Evolutionary conservation across 108 stramenopile genomes (phyloP).

Genomic region (Fistulifera solaris): DNA sequence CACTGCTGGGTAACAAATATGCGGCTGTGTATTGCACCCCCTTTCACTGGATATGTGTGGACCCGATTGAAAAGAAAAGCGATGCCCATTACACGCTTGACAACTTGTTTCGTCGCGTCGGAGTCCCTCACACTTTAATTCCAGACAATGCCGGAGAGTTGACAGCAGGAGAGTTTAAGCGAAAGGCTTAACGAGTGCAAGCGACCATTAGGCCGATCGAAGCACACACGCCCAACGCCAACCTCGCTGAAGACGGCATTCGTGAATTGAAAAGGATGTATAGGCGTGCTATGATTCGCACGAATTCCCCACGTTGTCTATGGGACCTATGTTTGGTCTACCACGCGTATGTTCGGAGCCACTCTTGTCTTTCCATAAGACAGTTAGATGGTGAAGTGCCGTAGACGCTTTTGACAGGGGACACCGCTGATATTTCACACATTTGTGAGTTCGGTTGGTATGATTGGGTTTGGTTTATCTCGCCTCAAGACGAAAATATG

Average conservation of each 20-base stretch:
- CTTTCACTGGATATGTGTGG: constrained; percentile 11
- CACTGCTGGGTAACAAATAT: constrained; percentile 13
- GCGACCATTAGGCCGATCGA: constrained; percentile 15
- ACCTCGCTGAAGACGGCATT: constrained; percentile 20
- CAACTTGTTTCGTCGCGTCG: constrained; percentile 14
- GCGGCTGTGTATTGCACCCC: constrained; percentile 16
- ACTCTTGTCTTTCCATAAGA: constrained; percentile 13
- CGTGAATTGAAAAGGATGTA: constrained; percentile 18
- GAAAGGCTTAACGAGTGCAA: constrained; percentile 6
- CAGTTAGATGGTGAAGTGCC: constrained; percentile 17
- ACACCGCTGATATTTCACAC: constrained; percentile 32
- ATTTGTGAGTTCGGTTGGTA: constrained; percentile 26
- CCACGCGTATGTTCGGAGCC: constrained; percentile 11
- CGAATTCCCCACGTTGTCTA: constrained; percentile 2
- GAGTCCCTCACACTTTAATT: constrained; percentile 24
- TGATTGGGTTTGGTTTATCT: constrained; percentile 20
- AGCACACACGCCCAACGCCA: constrained; percentile 17
- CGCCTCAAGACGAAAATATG: not conserved
- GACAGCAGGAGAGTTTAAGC: constrained; percentile 11
- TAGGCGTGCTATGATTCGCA: constrained; percentile 4
- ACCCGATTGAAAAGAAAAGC: constrained; percentile 12
- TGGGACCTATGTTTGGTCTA: constrained; percentile 25
- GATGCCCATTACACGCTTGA: constrained; percentile 22
- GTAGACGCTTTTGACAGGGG: constrained; percentile 16
- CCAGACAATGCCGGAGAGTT: constrained; percentile 23